Conservation (phyloP, 306 rosid species). For the Dicorynia guianensis region DNA sequence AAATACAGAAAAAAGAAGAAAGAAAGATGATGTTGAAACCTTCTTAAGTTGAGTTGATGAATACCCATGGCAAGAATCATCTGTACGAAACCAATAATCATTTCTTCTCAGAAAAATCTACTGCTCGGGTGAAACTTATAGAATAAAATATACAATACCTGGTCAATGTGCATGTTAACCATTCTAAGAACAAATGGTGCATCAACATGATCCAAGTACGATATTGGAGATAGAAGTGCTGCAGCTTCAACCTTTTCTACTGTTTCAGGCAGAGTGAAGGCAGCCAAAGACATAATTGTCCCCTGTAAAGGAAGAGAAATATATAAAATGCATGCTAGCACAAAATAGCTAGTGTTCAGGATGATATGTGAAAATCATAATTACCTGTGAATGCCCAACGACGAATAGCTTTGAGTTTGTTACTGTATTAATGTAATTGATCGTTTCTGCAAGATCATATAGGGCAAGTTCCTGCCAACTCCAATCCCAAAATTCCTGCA, state of each 20-base stretch:
- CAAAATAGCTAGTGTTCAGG: constrained; percentile 21
- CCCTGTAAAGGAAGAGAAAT: constrained; percentile 61
- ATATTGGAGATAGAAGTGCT: constrained; percentile 86
- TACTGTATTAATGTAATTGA: constrained; percentile 58
- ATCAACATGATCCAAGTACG: constrained; percentile 75
- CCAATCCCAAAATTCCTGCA: constrained; percentile 95
- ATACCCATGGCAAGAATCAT: constrained; percentile 73
- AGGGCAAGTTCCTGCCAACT: constrained; percentile 92
- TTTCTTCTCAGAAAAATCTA: constrained; percentile 38
- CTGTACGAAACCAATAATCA: constrained; percentile 56
- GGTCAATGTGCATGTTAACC: constrained; percentile 80
- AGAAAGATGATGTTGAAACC: constrained; percentile 48
- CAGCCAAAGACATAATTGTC: constrained; percentile 80
- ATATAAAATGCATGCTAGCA: constrained; percentile 25
- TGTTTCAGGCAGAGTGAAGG: constrained; percentile 72
- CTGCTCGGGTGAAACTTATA: constrained; percentile 27
- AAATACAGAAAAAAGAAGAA: constrained; percentile 18
- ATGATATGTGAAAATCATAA: constrained; percentile 35
- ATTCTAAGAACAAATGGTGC: constrained; percentile 73
- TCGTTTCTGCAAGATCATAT: constrained; percentile 78
- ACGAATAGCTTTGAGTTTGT: constrained; percentile 70
- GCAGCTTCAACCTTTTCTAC: constrained; percentile 87
- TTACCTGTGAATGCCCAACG: constrained; percentile 96
- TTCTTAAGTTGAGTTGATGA: constrained; percentile 76
- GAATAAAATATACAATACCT: constrained; percentile 56